Evolutionary conservation across 768 basidiomycete species (phyloP), one percentile per base, ranked within the genome.

Genomic region (Boletus tylopilopsis): DNA sequence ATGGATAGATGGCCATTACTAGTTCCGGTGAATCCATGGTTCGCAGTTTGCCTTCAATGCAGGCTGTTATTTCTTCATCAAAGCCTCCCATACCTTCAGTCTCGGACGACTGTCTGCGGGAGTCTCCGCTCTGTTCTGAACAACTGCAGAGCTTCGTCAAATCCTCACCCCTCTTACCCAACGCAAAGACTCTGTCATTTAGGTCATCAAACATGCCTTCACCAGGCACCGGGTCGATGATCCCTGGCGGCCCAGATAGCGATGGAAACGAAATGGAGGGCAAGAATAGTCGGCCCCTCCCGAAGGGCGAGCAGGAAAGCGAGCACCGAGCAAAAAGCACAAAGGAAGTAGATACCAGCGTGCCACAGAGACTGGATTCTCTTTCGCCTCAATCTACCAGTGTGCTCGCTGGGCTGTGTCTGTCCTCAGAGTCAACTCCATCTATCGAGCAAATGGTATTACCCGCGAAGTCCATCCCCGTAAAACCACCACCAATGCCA

Each of bases 371-470:
- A 61, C 63, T 82, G 23, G 73, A 76, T 15, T 81, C 81, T 18
- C 64, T 85, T 33, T 85, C 84, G n/a, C 83, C 84, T 2, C 70
- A 73, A 13, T 85, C 86, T 36, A 68, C 68, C 33, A 63, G 61
- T 45, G 55, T 76, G 33, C 70, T 79, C 27, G 62, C 64, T n/a
- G 70, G 69, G 47, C 56, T 77, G 27, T 52, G 74, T 9, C 62
- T 69, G 19, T 45, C 67, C 5, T 53, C 61, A 11, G 41, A 53
- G 42, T 44, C 55, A 8, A 53, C 59, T 23, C 49, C 57, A 5
- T 49, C 55, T n/a, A 47, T 50, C 24, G 47, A 64, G 33, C 45
- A 50, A 47, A 47, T 34, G n/a, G 12, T 24, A 25, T 27, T 55
- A 23, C 45, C 50, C 25, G 16, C 25, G 21, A 51, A 60, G 34